These are phyloP conservation scores for Trametes hirsuta DNA, from an alignment of 1,284 basidiomycete genomes.

Conservation along the genomic window DNA sequence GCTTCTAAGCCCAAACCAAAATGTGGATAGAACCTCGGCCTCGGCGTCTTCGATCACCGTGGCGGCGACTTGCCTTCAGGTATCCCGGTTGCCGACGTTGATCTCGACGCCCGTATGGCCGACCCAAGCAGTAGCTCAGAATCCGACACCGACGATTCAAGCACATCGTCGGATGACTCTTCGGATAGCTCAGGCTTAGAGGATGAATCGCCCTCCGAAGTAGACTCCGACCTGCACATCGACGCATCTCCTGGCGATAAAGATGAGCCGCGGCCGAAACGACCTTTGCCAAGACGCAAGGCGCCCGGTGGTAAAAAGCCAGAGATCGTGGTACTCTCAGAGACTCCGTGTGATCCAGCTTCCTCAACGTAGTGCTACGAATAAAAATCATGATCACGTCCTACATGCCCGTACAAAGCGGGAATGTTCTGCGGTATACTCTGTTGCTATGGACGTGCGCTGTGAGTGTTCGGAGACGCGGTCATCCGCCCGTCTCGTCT, in stretches of 20 bases:
- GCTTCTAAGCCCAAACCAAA: conserved; percentile 4
- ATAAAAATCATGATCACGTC: background rate
- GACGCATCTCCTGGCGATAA: conserved; percentile 22
- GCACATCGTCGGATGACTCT: conserved; percentile 25
- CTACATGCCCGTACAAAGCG: background rate
- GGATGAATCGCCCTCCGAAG: background rate
- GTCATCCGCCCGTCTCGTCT: too few relatives aligned
- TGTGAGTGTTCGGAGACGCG: too few relatives aligned
- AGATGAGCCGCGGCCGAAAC: conserved; percentile 24
- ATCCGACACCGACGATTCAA: conserved; percentile 25
- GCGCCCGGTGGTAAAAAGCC: background rate
- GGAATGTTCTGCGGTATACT: background rate
- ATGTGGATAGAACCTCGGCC: conserved; percentile 56
- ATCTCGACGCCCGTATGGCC: conserved; percentile 21
- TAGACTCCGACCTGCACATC: conserved; percentile 23
- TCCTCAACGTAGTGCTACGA: background rate
- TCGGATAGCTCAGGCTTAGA: conserved; percentile 8
- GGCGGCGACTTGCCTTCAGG: conserved; percentile 24
- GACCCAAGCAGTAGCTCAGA: conserved; percentile 24
- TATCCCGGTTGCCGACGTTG: conserved; percentile 26
- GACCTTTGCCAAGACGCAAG: conserved; percentile 32
- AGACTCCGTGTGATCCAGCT: background rate
- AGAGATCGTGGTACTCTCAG: conserved; percentile 14
- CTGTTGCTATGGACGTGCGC: too few relatives aligned
- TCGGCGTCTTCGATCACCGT: conserved; percentile 63